These are phyloP conservation scores for Chalaropsis ovoidea DNA, from an alignment of 2,329 filamentous ascomycete species.

Conservation along the genomic window DNA sequence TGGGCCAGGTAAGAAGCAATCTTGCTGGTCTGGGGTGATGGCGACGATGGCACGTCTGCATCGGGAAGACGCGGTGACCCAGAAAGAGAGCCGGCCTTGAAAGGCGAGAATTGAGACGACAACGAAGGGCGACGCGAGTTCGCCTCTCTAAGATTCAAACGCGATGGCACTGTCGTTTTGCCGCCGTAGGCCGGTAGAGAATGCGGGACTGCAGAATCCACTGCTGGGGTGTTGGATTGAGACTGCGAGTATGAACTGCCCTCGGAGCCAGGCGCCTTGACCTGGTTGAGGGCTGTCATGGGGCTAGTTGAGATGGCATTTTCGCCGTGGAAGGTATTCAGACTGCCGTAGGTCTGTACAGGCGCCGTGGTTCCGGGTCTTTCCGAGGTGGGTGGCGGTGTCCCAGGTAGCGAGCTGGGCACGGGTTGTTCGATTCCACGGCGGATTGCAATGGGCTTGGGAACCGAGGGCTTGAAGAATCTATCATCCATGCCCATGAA, in stretches of 20 bases:
- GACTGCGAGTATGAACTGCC: slow-evolving; percentile 50
- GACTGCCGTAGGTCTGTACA: slow-evolving; percentile 68
- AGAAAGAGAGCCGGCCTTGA: slow-evolving; percentile 92
- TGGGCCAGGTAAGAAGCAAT: slow-evolving; percentile 19
- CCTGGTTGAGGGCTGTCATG: slow-evolving; percentile 68
- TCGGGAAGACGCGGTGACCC: slow-evolving; percentile 59
- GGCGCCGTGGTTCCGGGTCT: slow-evolving; percentile 10
- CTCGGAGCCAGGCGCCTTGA: slow-evolving; percentile 51
- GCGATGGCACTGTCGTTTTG: slow-evolving; percentile 17
- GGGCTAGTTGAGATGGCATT: slow-evolving; percentile 71
- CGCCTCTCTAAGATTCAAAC: slow-evolving; percentile 20
- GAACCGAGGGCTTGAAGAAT: slow-evolving; percentile 70
- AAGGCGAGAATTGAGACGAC: slow-evolving; percentile 84
- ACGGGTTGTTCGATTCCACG: slow-evolving; percentile 22
- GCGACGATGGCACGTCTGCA: slow-evolving; percentile 43
- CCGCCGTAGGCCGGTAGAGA: slow-evolving; percentile 41
- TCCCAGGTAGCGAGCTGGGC: slow-evolving; percentile 9
- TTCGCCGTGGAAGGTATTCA: slow-evolving; percentile 82
- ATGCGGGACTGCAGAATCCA: slow-evolving; percentile 40
- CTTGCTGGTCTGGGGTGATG: slow-evolving; percentile 42
- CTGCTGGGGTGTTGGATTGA: slow-evolving; percentile 28
- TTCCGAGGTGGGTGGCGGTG: background rate
- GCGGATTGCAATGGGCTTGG: slow-evolving; percentile 38
- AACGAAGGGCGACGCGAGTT: slow-evolving; percentile 58
- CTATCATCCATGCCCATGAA: slow-evolving; percentile 88